Evolutionary conservation across 345 rosid species (phyloP).

Genomic region (Melastoma malabathricum): DNA sequence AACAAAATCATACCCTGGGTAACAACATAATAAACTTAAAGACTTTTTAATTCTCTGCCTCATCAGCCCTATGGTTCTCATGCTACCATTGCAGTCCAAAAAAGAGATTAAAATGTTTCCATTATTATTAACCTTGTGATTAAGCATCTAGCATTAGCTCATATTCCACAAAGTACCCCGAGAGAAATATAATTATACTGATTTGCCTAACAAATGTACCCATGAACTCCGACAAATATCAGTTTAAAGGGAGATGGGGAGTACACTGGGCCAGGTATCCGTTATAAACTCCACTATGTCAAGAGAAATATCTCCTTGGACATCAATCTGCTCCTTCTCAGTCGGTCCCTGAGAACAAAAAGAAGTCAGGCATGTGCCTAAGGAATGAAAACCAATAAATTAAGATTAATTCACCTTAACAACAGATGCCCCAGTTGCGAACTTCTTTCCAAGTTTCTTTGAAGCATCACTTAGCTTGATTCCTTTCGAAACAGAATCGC

Average conservation of each 20-base stretch:
- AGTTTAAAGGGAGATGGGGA: background rate
- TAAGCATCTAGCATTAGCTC: no score
- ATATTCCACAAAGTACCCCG: no score
- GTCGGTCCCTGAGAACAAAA: slow-evolving; percentile 68
- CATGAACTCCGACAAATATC: no score
- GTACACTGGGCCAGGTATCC: slow-evolving; percentile 85
- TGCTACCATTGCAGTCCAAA: no score
- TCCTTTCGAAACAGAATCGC: slow-evolving; percentile 21
- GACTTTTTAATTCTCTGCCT: no score
- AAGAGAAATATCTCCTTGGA: slow-evolving; percentile 89
- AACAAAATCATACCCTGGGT: no score
- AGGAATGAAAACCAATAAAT: background rate
- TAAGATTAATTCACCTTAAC: slow-evolving; percentile 55
- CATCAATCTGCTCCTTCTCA: slow-evolving; percentile 95
- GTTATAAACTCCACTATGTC: slow-evolving; percentile 79
- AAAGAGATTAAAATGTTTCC: no score
- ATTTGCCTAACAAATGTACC: no score
- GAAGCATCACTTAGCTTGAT: slow-evolving; percentile 89
- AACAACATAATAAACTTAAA: no score
- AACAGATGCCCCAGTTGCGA: slow-evolving; percentile 96
- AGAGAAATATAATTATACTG: no score
- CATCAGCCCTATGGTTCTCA: no score
- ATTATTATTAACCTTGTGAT: no score
- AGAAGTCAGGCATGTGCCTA: slow-evolving; percentile 2
- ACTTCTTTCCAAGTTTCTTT: slow-evolving; percentile 91